phyloP scores from a whole-genome alignment of 352 stramenopile species.

The Globisporangium cylindrosporum region DNA sequence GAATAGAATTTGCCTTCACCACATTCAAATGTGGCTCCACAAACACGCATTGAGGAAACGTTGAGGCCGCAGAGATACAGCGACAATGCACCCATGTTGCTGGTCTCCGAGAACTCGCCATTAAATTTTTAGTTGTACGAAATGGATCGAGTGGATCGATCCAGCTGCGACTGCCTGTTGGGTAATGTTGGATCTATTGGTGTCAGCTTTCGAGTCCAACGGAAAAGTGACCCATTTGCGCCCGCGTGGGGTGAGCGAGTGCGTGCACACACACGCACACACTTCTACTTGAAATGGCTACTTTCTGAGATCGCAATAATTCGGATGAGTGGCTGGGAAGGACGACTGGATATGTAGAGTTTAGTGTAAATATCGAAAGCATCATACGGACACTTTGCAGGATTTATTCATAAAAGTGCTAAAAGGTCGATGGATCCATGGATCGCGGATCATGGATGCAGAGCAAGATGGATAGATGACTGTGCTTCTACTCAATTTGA shows the following conservation, averaged over 20 bases:
- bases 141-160: neutral
- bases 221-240: neutral
- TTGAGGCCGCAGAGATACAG: constrained; percentile 10
- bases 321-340: neutral
- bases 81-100: constrained; percentile 15
- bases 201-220: neutral
- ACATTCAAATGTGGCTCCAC: neutral
- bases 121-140: constrained; percentile 2
- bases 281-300: constrained; percentile 1
- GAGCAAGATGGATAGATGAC: neutral
- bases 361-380: neutral
- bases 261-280: neutral
- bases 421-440: neutral
- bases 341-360: neutral
- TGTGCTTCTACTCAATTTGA: neutral
- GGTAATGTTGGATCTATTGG: neutral
- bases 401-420: neutral
- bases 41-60: neutral
- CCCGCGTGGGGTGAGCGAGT: neutral
- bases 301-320: neutral
- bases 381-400: neutral
- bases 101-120: constrained; percentile 12
- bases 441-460: neutral
- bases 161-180: neutral
- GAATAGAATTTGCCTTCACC: neutral